Evolutionary conservation across 345 rosid genomes (phyloP), one percentile per base, ranked within the genome.

Genomic region (Microcos paniculata): DNA sequence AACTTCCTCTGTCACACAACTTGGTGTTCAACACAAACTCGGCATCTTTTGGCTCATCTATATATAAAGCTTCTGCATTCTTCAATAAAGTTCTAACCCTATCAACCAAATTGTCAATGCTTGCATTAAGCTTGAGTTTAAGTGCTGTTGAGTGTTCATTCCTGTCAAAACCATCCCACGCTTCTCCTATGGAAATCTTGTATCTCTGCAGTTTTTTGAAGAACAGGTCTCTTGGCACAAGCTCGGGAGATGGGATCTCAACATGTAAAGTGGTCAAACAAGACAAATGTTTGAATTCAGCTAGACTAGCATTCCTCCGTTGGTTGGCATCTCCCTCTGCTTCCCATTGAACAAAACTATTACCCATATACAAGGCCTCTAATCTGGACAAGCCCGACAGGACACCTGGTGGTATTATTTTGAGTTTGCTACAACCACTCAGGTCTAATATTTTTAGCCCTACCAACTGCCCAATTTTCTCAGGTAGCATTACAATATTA

Each of bases 301-400:
- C 46, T 4, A 84, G 78, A 33, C 55, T 62, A 1, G 76, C 80
- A 4, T 80, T 81, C 0, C 38, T 35, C 6, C 38, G 38, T 2
- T 35, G 38, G 6, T 35, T 35, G 38, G 38, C 38, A 35, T 35
- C 3, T 35, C 4, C 81, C 0, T 14, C 71, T 58, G 1, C 30
- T 49, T 75, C 80, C 87, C n/a, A n/a, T n/a, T n/a, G n/a, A n/a
- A n/a, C n/a, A n/a, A n/a, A n/a, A n/a, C n/a, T n/a, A n/a, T n/a
- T 6, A 0, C 11, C 11, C 76, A 80, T 58, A 43, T 51, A 67
- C 1, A 84, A 7, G 12, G 79, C 85, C 56, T 84, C 87, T 26
- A 82, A 71, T 4, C 18, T 40, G 9, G 70, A 23, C 58, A 82
- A 78, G 12, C 43, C 38, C 62, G 66, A 38, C 0, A 84, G 28